A percentile compares a stretch with the other conserved stretches of the same genome.
Conservation (phyloP, 2,329 filamentous ascomycete species). For the Mariannaea elegans region DNA sequence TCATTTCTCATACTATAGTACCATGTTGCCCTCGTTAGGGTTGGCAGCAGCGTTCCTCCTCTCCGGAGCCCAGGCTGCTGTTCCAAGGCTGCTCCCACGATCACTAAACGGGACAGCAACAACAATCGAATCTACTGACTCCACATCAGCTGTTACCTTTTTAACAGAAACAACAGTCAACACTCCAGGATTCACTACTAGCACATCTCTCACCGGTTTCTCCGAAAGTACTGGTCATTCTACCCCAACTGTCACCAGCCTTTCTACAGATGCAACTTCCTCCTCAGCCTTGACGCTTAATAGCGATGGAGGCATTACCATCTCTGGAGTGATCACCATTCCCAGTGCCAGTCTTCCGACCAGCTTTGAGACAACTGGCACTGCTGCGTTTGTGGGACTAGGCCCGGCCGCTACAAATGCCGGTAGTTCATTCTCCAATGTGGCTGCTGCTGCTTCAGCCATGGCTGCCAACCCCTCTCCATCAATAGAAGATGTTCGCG, state of each 20-base stretch:
- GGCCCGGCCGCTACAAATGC: constrained; percentile 5
- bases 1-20: not conserved
- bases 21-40: constrained; percentile 7
- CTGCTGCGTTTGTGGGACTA: not conserved
- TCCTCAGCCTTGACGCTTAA: no score
- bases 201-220: no score
- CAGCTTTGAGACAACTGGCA: constrained; percentile 5
- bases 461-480: constrained; percentile 20
- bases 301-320: not conserved
- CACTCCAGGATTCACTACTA: not conserved
- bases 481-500: not conserved
- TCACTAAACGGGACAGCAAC: constrained; percentile 4
- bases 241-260: not conserved
- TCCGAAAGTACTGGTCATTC: not conserved
- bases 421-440: not conserved
- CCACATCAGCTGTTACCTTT: not conserved
- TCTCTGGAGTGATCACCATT: not conserved
- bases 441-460: constrained; percentile 14
- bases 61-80: no score
- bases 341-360: not conserved
- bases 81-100: not conserved
- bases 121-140: not conserved
- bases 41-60: constrained; percentile 7
- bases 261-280: not conserved
- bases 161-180: not conserved